phyloP scores from a whole-genome alignment of 257 asterid genomes.

The Primulina eburnea region DNA sequence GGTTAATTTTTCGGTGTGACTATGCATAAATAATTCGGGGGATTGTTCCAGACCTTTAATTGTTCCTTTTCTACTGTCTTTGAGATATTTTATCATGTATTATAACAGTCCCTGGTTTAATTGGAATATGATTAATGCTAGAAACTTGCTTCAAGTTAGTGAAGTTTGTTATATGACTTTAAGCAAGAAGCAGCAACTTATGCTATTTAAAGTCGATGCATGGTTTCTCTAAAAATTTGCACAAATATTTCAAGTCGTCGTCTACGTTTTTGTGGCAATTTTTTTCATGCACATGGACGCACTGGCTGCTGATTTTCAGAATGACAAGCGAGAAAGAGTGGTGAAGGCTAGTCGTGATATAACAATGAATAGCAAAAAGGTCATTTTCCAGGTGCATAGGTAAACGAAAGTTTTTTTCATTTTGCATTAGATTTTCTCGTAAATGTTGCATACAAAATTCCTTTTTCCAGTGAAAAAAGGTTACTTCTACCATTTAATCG shows the following conservation, averaged over 20 bases:
- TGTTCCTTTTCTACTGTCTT: not conserved
- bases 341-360: constrained; percentile 95
- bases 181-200: not conserved
- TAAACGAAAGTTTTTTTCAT: constrained; percentile 25
- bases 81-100: not conserved
- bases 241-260: not conserved
- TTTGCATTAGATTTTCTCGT: not conserved
- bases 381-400: constrained; percentile 97
- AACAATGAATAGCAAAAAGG: constrained; percentile 92
- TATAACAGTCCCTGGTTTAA: not conserved
- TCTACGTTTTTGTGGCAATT: not conserved
- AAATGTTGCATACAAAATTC: not conserved
- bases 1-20: not conserved
- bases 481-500: not conserved
- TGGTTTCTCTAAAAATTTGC: not conserved
- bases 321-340: constrained; percentile 86
- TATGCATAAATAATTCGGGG: not conserved
- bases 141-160: too few species aligned
- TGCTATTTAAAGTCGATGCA: not conserved
- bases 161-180: too few species aligned
- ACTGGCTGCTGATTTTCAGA: constrained; percentile 38
- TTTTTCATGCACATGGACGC: not conserved
- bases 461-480: constrained; percentile 1
- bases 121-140: too few species aligned
- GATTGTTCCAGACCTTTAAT: not conserved